Evolutionary conservation across 257 asterid genomes (phyloP).

Genomic region (Linderniella brevidens): DNA sequence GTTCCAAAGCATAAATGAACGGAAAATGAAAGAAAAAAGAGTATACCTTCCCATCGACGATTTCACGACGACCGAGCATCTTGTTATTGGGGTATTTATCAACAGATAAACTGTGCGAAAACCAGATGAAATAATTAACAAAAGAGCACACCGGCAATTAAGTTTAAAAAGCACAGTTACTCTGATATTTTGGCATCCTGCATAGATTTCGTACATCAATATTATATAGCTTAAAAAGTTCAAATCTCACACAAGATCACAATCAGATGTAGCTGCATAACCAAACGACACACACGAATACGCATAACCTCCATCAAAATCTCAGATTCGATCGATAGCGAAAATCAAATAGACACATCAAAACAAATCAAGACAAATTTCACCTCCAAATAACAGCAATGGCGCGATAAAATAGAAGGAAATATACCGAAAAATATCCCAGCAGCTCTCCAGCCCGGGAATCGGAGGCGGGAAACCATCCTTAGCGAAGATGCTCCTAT

Average conservation of each 20-base stretch:
- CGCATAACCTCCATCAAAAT: no score
- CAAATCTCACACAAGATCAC: no score
- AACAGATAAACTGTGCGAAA: conserved; percentile 50
- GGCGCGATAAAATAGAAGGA: neutral
- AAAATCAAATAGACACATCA: no score
- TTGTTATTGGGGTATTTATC: conserved; percentile 63
- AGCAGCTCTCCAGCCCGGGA: conserved; percentile 67
- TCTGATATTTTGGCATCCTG: no score
- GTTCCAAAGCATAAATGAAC: neutral
- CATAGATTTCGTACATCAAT: no score
- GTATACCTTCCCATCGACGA: conserved; percentile 71
- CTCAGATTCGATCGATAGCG: no score
- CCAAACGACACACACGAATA: no score
- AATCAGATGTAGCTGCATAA: no score
- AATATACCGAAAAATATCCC: conserved; percentile 91
- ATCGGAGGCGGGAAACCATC: conserved; percentile 65
- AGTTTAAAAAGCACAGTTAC: neutral
- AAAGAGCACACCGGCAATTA: neutral
- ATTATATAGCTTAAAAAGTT: no score
- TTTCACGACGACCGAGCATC: conserved; percentile 85
- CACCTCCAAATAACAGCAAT: neutral
- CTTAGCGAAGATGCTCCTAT: conserved; percentile 58
- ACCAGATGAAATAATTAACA: conserved; percentile 4
- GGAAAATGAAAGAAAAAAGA: neutral
- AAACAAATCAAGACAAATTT: neutral